These are phyloP conservation scores for Alternaria triticina DNA, from an alignment of 2,329 filamentous ascomycete genomes.

Conservation along the genomic window DNA sequence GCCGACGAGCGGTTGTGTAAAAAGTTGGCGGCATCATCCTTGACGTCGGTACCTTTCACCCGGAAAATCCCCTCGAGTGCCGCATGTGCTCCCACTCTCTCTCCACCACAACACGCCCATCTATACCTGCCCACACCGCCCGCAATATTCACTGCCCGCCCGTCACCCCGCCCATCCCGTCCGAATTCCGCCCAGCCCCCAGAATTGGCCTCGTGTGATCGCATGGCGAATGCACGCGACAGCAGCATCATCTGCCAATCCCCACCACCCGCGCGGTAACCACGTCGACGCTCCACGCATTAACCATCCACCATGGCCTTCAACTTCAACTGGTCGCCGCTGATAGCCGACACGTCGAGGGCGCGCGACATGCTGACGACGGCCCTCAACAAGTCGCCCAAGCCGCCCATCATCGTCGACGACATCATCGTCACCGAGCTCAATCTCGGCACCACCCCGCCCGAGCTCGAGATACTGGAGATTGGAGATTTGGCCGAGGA, in stretches of 20 bases:
- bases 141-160: not conserved
- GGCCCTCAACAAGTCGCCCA: conserved; percentile 95
- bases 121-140: conserved; percentile 3
- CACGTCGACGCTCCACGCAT: conserved; percentile 24
- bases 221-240: conserved; percentile 51
- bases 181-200: conserved; percentile 18
- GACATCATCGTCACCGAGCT: conserved; percentile 98
- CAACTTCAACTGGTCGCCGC: conserved; percentile 99
- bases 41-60: conserved; percentile 27
- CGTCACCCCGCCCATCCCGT: conserved; percentile 2
- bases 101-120: conserved; percentile 28
- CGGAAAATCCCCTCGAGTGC: conserved; percentile 33
- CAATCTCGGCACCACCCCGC: conserved; percentile 92
- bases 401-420: conserved; percentile 98
- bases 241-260: conserved; percentile 32
- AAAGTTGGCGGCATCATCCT: conserved; percentile 28
- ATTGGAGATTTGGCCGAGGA: conserved; percentile 98
- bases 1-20: conserved; percentile 15
- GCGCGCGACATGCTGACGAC: conserved; percentile 93
- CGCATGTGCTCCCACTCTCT: conserved; percentile 20
- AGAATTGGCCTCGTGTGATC: conserved; percentile 26
- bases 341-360: conserved; percentile 91
- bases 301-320: conserved; percentile 76
- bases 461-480: conserved; percentile 94
- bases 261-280: conserved; percentile 15